Percentiles rank a stretch among this genome's conserved stretches.
Conservation (phyloP, 2,329 filamentous ascomycete species). For the Diaporthe citri region DNA sequence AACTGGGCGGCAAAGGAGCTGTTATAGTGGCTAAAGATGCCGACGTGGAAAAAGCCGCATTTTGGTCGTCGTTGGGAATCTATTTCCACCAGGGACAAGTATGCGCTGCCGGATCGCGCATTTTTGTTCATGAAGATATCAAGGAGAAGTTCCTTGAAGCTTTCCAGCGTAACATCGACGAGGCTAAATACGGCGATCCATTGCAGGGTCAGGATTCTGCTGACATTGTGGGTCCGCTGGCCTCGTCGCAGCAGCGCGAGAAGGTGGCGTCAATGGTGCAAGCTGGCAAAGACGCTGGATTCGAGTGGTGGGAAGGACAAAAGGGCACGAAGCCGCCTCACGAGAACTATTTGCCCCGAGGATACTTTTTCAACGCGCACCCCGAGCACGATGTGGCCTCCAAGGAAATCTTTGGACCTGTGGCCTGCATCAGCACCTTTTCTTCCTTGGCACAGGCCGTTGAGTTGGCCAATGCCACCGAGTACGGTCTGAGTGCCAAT, state of each 20-base stretch:
- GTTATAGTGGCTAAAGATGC: neutral
- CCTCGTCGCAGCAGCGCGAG: neutral
- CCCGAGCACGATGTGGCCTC: neutral
- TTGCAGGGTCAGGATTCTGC: neutral
- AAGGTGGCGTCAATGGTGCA: neutral
- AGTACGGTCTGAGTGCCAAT: neutral
- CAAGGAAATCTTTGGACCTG: neutral
- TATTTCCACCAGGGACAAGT: conserved; percentile 2
- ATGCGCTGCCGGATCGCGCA: neutral
- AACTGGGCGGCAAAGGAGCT: neutral
- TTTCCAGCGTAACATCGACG: neutral
- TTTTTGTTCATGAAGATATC: neutral
- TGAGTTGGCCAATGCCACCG: neutral
- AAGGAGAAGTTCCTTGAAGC: neutral
- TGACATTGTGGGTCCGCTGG: neutral
- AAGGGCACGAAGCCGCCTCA: neutral
- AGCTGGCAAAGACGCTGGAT: neutral
- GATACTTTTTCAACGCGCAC: neutral
- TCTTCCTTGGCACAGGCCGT: neutral
- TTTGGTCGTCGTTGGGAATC: conserved; percentile 1
- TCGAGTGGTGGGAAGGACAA: conserved; percentile 1
- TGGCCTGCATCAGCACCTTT: conserved; percentile 1
- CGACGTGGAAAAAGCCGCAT: neutral
- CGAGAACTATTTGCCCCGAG: neutral
- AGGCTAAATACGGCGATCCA: conserved; percentile 1